phyloP scores from a whole-genome alignment of 2,329 filamentous ascomycete genomes.

The Fusarium sororula region DNA sequence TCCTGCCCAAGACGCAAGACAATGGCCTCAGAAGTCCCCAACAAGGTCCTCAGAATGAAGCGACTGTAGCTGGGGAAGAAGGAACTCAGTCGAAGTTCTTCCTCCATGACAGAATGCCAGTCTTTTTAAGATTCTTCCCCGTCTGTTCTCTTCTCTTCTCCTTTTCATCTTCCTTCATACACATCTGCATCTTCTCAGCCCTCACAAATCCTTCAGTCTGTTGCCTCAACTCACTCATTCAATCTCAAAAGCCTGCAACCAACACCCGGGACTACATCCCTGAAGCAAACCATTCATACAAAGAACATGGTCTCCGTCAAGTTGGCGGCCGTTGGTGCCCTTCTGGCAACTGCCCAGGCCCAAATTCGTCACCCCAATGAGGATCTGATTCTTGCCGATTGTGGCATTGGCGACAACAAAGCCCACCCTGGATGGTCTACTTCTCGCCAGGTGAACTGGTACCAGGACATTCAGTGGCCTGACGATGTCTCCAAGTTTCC shows the following conservation, averaged over 20 bases:
- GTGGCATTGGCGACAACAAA: conserved; percentile 54
- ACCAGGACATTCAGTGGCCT: conserved; percentile 51
- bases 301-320: conserved; percentile 40
- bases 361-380: conserved; percentile 45
- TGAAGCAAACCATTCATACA: background rate
- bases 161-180: background rate
- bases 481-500: conserved; percentile 47
- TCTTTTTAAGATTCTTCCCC: no score
- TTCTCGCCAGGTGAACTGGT: conserved; percentile 57
- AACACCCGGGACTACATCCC: background rate
- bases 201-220: background rate
- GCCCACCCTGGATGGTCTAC: conserved; percentile 53
- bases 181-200: background rate
- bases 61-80: background rate
- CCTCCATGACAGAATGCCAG: background rate
- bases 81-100: background rate
- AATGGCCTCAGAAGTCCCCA: background rate
- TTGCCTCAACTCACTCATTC: background rate
- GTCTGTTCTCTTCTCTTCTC: background rate
- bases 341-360: conserved; percentile 34
- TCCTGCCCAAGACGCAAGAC: conserved; percentile 2
- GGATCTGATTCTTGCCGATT: conserved; percentile 54
- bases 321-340: conserved; percentile 35
- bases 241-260: background rate
- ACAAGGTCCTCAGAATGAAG: background rate